Base-by-base conservation (phyloP, 257 asterid species). In the Fraxinus anomala region DNA sequence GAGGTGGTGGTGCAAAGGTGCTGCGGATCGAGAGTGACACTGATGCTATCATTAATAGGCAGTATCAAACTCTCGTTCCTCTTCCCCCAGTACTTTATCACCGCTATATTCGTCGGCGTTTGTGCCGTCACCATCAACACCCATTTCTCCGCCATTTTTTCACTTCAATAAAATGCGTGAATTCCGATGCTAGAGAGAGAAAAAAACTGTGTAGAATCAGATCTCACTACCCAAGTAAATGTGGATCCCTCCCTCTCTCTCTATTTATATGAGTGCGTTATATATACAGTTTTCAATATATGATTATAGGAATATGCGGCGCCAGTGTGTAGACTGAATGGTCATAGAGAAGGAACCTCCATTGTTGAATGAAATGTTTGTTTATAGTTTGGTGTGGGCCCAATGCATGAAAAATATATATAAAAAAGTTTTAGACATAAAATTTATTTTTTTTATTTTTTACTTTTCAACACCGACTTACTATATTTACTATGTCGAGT, bases 1-100 rank as follows among this genome's bases (percentile, higher is more conserved):
- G 99, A 93, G 74, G 99, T 95, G 81, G 98, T 95, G 79, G 99
- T 95, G 89, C 99, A 93, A 80, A 95, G 97, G 72, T 93, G 98
- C 63, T 87, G 87, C 24, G 99, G 99, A 77, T 93, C 99, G 68
- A 95, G 96, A 36, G 99, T 95, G 47, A 95, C 97, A 79, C 99
- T 95, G 63, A 95, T 95, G 85, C 98, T 95, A 72, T 93, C 97
- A 63, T 95, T 95, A 68, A 95, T 90, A 49, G 99, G 94, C 36
- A 95, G 92, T 78, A 93, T 91, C 17, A 89, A 84, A 42, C 81
- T 79, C 49, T 95, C 99, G 66, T 95, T 91, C 39, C 98, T 87
- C 83, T 93, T 93, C 13, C 99, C 99, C 99, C 99, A 95, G 80
- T 95, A 95, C 88, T 95, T 95, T 5, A 95, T 91, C 83, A 95